These are phyloP conservation scores for Neurospora discreta DNA, from an alignment of 495 filamentous ascomycete species.

Conservation along the genomic window DNA sequence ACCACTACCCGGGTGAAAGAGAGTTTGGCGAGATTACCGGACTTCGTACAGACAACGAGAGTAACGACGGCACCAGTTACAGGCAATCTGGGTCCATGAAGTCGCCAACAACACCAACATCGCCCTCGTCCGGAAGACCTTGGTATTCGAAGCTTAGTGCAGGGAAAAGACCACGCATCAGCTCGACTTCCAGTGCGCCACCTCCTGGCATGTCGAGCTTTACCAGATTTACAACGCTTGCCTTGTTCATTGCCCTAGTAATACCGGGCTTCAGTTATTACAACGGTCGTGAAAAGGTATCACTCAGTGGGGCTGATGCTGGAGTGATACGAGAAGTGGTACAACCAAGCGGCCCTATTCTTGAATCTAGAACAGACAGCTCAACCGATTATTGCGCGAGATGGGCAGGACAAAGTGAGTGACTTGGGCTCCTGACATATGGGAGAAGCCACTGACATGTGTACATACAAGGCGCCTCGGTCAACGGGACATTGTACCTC, in stretches of 20 bases:
- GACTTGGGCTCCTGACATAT: not conserved
- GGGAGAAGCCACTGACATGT: conserved; percentile 4
- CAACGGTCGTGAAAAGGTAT: conserved; percentile 22
- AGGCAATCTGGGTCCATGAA: not conserved
- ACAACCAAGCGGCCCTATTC: conserved; percentile 11
- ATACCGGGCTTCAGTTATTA: conserved; percentile 35
- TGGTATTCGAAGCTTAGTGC: conserved; percentile 30
- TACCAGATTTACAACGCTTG: conserved; percentile 34
- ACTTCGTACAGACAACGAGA: conserved; percentile 2
- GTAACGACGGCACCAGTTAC: not conserved
- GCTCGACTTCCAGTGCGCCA: conserved; percentile 27
- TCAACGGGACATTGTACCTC: conserved; percentile 66
- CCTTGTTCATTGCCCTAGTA: conserved; percentile 42
- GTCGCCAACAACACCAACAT: conserved; percentile 8
- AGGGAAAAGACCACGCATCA: conserved; percentile 30
- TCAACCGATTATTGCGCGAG: conserved; percentile 50
- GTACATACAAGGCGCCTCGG: conserved; percentile 30
- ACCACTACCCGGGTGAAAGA: conserved; percentile 10
- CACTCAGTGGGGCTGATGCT: conserved; percentile 32
- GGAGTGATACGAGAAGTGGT: conserved; percentile 27
- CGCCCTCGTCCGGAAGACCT: conserved; percentile 7
- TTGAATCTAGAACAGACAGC: conserved; percentile 31
- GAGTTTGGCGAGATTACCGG: conserved; percentile 16
- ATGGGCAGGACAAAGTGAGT: conserved; percentile 56
- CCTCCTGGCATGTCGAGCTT: conserved; percentile 27